Evolutionary conservation across 257 asterid species (phyloP).

Genomic region (Solanum arcanum): DNA sequence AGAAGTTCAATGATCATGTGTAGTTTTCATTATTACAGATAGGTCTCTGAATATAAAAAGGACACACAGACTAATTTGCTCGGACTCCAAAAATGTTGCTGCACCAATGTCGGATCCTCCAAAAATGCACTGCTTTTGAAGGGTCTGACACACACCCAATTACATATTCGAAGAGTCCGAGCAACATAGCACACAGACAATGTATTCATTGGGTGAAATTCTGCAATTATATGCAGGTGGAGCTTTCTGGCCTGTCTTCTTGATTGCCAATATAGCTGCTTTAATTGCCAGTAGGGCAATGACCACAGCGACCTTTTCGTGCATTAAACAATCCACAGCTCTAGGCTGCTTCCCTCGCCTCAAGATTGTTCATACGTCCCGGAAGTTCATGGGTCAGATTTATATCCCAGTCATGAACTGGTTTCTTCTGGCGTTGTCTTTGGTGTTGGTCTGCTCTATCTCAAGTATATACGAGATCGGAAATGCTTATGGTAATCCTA

Average conservation of each 20-base stretch:
- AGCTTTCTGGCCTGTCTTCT: slow-evolving; percentile 88
- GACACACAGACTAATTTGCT: not conserved
- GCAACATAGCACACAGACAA: not conserved
- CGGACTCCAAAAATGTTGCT: not conserved
- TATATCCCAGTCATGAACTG: slow-evolving; percentile 97
- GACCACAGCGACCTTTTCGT: slow-evolving; percentile 95
- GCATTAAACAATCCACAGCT: slow-evolving; percentile 86
- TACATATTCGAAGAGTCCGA: not conserved
- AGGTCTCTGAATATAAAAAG: not conserved
- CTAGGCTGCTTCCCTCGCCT: slow-evolving; percentile 99
- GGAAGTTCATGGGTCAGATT: slow-evolving; percentile 94
- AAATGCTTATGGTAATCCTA: slow-evolving; percentile 88
- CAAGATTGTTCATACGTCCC: slow-evolving; percentile 88
- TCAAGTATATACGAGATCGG: slow-evolving; percentile 91
- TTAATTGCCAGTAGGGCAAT: slow-evolving; percentile 95
- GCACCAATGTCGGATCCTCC: not conserved
- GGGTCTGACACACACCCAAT: not conserved
- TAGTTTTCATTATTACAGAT: not conserved
- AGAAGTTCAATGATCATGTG: not conserved
- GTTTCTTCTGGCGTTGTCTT: slow-evolving; percentile 70
- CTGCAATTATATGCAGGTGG: slow-evolving; percentile 55
- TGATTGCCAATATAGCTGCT: slow-evolving; percentile 92
- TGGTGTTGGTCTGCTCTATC: slow-evolving; percentile 76
- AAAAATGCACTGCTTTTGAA: not conserved
- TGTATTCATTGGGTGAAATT: slow-evolving; percentile 1